Base-by-base conservation (phyloP, 805 yeast genomes). In the Hanseniaspora meyeri region DNA sequence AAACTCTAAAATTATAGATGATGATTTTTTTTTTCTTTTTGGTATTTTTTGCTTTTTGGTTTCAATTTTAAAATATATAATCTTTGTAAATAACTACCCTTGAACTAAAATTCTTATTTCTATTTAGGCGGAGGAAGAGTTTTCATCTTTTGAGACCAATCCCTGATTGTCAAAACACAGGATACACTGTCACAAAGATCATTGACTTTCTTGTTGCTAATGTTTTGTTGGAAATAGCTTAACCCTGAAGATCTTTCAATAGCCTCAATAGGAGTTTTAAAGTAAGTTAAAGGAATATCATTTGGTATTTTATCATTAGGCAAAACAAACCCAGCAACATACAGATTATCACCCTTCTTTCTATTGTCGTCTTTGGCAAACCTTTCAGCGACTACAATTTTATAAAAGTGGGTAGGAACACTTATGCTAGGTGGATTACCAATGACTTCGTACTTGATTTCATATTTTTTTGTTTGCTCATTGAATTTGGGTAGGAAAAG, bases 351-450 rank as follows among this genome's bases (percentile, higher is more conserved):
- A 9, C n/a, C 39, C n/a, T 20, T 17, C 10, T 42, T 46, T 38
- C 17, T 37, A 2, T 32, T 9, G 16, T 34, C 34, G 32, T 45
- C 48, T 24, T 48, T 45, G 19, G 57, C 48, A 4, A 80, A 76
- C 17, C 72, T 69, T 68, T 93, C 97, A 9, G 93, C 97, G 49
- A 93, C 87, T 56, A 93, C 73, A 58, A 93, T 71, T 72, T 93
- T 93, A 78, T 83, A 93, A 66, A 93, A 93, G 68, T 93, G 98
- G 0, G 98, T 93, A 29, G 98, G 98, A 11, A 93, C 98, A 0
- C 98, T 97, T 55, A 93, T 77, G 64, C 80, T 87, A 51, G 98
- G 97, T 11, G 98, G 98, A 63, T 88, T 86, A 1, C 98, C 98
- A 66, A 93, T 87, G 43, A 93, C 86, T 70, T 93, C 97, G 69